Conservation (phyloP, 129 eudicot genomes). For the Smallanthus sonchifolius region DNA sequence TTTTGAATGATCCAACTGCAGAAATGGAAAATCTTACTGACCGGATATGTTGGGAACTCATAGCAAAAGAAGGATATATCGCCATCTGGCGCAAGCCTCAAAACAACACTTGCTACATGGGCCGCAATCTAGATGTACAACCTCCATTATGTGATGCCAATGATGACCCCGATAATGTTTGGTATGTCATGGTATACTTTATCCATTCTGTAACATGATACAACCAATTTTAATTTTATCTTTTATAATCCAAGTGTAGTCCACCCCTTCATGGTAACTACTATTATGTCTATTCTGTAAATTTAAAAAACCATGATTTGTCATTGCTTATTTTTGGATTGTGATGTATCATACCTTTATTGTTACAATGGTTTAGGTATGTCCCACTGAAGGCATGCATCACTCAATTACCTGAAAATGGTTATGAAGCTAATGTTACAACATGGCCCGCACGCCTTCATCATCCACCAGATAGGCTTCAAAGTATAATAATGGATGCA, state of each 20-base stretch:
- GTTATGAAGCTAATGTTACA: slow-evolving; percentile 60
- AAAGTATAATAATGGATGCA: slow-evolving; percentile 78
- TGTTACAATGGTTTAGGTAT: slow-evolving; percentile 46
- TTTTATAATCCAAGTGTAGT: background rate
- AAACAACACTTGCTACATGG: slow-evolving; percentile 65
- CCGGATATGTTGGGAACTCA: slow-evolving; percentile 75
- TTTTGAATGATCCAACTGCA: slow-evolving; percentile 26
- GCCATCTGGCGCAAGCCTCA: slow-evolving; percentile 83
- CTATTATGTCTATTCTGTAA: background rate
- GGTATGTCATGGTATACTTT: slow-evolving; percentile 40
- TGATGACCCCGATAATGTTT: slow-evolving; percentile 72
- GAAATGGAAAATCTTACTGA: slow-evolving; percentile 77
- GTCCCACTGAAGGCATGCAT: slow-evolving; percentile 66
- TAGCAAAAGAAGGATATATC: slow-evolving; percentile 66
- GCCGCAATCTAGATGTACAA: slow-evolving; percentile 37
- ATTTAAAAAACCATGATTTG: background rate
- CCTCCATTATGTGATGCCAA: slow-evolving; percentile 61
- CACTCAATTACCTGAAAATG: slow-evolving; percentile 53
- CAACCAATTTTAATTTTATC: background rate
- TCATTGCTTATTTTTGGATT: background rate
- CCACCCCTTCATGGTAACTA: slow-evolving; percentile 1
- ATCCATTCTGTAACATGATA: slow-evolving; percentile 8
- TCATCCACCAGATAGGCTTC: slow-evolving; percentile 66
- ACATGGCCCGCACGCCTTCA: slow-evolving; percentile 79
- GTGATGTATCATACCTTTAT: background rate